Evolutionary conservation across 176 grass and related monocot genomes (phyloP).

Genomic region (Eleusine coracana): DNA sequence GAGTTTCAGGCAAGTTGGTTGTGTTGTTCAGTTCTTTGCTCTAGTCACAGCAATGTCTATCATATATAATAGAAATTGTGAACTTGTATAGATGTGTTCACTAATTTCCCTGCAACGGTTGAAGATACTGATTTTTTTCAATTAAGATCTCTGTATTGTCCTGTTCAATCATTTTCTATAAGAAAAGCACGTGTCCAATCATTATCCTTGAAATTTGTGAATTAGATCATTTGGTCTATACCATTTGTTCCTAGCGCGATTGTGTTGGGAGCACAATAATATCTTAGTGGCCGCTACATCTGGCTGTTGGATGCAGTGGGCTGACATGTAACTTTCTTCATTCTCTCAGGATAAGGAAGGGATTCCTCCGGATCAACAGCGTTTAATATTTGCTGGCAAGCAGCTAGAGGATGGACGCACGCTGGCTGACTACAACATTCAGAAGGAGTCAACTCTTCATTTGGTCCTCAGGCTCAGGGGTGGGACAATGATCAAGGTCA

Average conservation of each 20-base stretch:
- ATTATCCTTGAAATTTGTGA: neutral
- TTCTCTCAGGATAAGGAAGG: constrained; percentile 78
- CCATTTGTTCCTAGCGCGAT: neutral
- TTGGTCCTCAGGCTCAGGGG: constrained; percentile 86
- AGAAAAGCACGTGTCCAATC: neutral
- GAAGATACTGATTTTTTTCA: neutral
- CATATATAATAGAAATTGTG: neutral
- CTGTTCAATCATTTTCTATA: neutral
- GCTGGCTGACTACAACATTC: constrained; percentile 90
- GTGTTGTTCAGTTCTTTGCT: neutral
- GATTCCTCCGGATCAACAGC: constrained; percentile 83
- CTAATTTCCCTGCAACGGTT: neutral
- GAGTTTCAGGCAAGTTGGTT: neutral
- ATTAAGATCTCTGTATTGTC: neutral
- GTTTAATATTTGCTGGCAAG: constrained; percentile 86
- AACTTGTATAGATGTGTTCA: neutral
- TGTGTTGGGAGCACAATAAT: neutral
- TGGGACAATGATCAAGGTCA: constrained; percentile 96
- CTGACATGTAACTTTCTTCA: neutral
- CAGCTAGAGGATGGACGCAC: constrained; percentile 86
- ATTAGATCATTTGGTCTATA: neutral
- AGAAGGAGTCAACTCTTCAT: constrained; percentile 91
- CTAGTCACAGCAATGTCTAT: neutral
- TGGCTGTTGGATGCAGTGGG: neutral
- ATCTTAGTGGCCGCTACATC: neutral